Percentiles rank a stretch among this genome's conserved stretches.
phyloP scores from a whole-genome alignment of 169 alveolate species.

The Eimeria brunetti region DNA sequence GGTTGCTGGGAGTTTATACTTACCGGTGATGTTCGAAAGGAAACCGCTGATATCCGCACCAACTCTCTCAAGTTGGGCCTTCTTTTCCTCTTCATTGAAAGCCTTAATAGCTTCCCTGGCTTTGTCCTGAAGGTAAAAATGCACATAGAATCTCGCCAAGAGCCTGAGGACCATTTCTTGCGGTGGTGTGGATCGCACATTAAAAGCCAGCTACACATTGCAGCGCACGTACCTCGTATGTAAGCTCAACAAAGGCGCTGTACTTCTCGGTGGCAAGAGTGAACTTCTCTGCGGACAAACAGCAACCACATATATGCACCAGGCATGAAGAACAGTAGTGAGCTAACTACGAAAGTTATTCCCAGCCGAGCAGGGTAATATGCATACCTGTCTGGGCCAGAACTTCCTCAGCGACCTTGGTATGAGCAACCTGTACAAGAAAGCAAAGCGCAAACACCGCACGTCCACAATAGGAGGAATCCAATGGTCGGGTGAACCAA shows the following conservation, averaged over 20 bases:
- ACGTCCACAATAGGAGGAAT: background rate
- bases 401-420: slow-evolving; percentile 4
- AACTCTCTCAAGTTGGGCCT: background rate
- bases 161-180: no score
- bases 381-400: background rate
- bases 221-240: background rate
- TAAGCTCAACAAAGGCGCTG: background rate
- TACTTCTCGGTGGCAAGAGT: background rate
- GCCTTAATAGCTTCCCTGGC: background rate
- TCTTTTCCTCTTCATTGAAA: background rate
- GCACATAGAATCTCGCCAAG: no score
- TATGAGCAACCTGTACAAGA: background rate
- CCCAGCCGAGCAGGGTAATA: background rate
- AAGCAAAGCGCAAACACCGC: background rate
- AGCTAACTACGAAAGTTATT: background rate
- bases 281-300: slow-evolving; percentile 52
- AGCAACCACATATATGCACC: background rate
- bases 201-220: background rate
- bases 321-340: no score
- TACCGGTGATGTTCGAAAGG: background rate
- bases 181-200: background rate
- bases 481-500: background rate
- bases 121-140: background rate
- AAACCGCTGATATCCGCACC: background rate
- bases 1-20: background rate